Percentiles rank a stretch among this genome's conserved stretches.
Evolutionary conservation across 306 rosid genomes (phyloP).

Genomic region (Cyclanthera cordifolia): DNA sequence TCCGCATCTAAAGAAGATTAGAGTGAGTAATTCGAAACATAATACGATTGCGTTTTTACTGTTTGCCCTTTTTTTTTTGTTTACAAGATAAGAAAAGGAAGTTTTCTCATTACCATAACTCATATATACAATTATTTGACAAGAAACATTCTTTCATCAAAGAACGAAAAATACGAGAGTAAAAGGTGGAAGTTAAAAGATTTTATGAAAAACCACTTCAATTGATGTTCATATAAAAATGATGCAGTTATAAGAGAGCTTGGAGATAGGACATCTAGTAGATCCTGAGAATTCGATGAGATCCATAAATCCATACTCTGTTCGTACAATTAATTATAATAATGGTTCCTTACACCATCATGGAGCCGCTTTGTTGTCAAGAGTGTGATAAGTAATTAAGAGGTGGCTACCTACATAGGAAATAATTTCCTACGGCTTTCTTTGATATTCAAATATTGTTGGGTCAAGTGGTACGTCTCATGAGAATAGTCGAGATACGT

Average conservation of each 20-base stretch:
- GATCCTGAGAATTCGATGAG: not conserved
- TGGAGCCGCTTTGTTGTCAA: no score
- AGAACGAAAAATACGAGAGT: not conserved
- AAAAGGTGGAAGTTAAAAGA: not conserved
- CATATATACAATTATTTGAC: not conserved
- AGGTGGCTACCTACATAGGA: no score
- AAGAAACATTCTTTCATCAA: not conserved
- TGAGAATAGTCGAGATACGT: no score
- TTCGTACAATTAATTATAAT: not conserved
- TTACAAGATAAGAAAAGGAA: not conserved
- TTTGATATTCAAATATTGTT: no score
- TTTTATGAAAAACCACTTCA: not conserved
- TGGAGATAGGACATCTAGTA: not conserved
- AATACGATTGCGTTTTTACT: not conserved
- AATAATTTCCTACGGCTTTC: no score
- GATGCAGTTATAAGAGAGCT: not conserved
- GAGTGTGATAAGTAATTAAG: no score
- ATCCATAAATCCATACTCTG: not conserved
- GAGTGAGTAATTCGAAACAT: conserved; percentile 41
- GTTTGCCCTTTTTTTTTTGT: not conserved
- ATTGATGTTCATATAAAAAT: not conserved
- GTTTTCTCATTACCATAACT: not conserved
- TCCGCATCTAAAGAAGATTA: conserved; percentile 53
- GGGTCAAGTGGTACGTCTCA: no score
- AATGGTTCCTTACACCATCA: not conserved